Conservation (phyloP, 768 basidiomycete species). For the Dioszegia hungarica region DNA sequence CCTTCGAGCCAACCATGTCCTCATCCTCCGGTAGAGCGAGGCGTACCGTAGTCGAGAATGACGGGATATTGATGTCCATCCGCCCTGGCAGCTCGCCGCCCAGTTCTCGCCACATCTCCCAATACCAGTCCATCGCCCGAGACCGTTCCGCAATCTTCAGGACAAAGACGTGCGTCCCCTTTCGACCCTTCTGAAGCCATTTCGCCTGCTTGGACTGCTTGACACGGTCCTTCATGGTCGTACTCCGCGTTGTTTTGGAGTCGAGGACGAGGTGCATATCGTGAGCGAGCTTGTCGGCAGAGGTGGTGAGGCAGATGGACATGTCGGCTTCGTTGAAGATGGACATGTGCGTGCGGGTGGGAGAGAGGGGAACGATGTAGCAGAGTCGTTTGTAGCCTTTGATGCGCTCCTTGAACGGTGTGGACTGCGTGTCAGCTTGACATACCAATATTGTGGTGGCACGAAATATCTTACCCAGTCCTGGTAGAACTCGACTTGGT, state of each 20-base stretch:
- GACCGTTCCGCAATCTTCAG: conserved; percentile 76
- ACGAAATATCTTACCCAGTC: conserved; percentile 68
- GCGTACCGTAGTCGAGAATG: conserved; percentile 62
- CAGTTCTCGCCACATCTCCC: conserved; percentile 75
- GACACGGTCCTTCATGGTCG: conserved; percentile 25
- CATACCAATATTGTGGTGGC: too few relatives aligned
- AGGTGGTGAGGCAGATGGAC: conserved; percentile 60
- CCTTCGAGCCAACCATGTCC: conserved; percentile 47
- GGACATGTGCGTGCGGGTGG: conserved; percentile 64
- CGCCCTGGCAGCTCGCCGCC: conserved; percentile 66
- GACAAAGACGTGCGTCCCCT: conserved; percentile 77
- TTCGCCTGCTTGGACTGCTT: conserved; percentile 49
- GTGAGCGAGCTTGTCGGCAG: conserved; percentile 19
- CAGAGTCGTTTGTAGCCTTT: conserved; percentile 70
- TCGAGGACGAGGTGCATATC: conserved; percentile 20
- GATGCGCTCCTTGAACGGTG: conserved; percentile 66
- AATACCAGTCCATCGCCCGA: conserved; percentile 80
- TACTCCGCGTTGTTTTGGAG: conserved; percentile 30
- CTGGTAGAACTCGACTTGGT: conserved; percentile 74
- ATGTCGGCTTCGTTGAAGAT: conserved; percentile 82
- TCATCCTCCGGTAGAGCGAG: conserved; percentile 63
- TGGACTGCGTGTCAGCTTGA: too few relatives aligned
- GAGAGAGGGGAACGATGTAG: conserved; percentile 68
- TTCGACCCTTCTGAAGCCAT: conserved; percentile 56
- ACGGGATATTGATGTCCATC: conserved; percentile 68